A percentile compares a stretch with the other conserved stretches of the same genome.
Conservation (phyloP, 352 stramenopile species). For the Pythium brassicae region DNA sequence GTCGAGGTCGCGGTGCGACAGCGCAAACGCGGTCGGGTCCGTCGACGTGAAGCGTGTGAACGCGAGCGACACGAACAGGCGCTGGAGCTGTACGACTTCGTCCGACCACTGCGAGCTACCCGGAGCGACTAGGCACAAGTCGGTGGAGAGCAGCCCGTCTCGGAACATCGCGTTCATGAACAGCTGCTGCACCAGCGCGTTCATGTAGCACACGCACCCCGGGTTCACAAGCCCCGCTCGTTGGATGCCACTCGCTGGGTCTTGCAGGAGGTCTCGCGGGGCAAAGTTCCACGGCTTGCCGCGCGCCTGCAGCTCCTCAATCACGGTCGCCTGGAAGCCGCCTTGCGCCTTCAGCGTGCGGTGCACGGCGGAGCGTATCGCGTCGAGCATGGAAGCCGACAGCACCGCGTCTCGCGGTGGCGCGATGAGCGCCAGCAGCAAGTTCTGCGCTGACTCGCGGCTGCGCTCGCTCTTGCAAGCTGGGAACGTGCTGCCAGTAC, state of each 20-base stretch:
- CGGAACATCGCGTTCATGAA: constrained; percentile 80
- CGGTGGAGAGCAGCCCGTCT: constrained; percentile 33
- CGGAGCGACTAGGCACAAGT: constrained; percentile 13
- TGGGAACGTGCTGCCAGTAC: background rate
- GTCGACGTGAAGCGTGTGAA: constrained; percentile 37
- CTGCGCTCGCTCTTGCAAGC: constrained; percentile 9
- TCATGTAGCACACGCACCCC: constrained; percentile 99
- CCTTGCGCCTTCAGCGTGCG: constrained; percentile 2
- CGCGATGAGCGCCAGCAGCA: constrained; percentile 6
- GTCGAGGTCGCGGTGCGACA: constrained; percentile 69
- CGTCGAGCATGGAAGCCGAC: background rate
- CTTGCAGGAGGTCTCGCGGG: constrained; percentile 41
- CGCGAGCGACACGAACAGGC: constrained; percentile 55
- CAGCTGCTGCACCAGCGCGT: constrained; percentile 96
- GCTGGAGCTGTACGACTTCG: constrained; percentile 63
- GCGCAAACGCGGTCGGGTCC: constrained; percentile 62
- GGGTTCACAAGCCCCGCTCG: constrained; percentile 94
- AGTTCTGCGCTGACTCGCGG: constrained; percentile 3
- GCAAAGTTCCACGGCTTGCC: constrained; percentile 62
- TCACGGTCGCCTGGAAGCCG: constrained; percentile 23
- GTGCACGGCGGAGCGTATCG: background rate
- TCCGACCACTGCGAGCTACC: constrained; percentile 29
- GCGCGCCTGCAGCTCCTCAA: constrained; percentile 19
- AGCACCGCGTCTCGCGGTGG: background rate
- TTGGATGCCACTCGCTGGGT: constrained; percentile 12